These are phyloP conservation scores for Aspergillus uvarum DNA, from an alignment of 2,329 filamentous ascomycete genomes.

Conservation along the genomic window DNA sequence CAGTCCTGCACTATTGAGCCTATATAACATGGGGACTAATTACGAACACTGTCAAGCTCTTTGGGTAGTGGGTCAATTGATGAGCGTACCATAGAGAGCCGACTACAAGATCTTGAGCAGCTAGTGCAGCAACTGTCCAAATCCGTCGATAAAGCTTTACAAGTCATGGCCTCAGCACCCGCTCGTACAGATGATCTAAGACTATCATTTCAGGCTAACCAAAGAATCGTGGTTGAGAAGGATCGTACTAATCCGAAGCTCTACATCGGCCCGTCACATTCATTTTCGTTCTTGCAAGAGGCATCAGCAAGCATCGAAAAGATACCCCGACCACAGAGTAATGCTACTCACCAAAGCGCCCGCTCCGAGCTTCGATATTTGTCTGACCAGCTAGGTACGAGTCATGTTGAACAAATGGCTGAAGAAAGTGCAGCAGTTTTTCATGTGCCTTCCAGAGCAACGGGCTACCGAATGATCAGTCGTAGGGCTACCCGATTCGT, in stretches of 20 bases:
- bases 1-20: background rate
- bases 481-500: background rate
- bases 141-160: background rate
- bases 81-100: background rate
- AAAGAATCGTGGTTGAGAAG: background rate
- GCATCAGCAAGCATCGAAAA: background rate
- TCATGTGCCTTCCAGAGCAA: background rate
- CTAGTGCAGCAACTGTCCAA: background rate
- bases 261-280: background rate
- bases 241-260: background rate
- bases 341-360: background rate
- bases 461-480: background rate
- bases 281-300: background rate
- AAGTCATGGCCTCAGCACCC: background rate
- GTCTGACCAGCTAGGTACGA: background rate
- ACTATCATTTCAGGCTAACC: background rate
- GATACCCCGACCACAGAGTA: background rate
- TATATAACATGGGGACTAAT: background rate
- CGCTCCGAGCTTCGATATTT: background rate
- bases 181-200: background rate
- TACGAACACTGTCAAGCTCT: background rate
- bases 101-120: background rate
- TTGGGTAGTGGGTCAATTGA: background rate
- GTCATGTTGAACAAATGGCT: background rate
- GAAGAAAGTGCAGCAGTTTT: background rate